Evolutionary conservation across 305 asterid genomes (phyloP).

Genomic region (Fraxinus latifolia): DNA sequence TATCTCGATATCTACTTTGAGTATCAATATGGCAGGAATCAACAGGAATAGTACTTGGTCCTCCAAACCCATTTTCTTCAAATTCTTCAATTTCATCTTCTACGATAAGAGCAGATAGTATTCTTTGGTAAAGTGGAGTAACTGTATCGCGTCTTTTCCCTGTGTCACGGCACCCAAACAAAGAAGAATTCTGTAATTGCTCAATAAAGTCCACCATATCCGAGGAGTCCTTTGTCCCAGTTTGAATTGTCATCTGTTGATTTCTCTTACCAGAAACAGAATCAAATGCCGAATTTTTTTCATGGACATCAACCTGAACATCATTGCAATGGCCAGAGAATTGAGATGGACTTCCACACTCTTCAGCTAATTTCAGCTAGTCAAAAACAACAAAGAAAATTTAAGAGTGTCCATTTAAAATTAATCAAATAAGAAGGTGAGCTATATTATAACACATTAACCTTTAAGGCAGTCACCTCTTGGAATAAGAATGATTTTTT

Average conservation of each 20-base stretch:
- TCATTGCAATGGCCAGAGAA: slow-evolving; percentile 33
- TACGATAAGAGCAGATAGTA: slow-evolving; percentile 78
- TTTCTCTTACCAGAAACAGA: slow-evolving; percentile 41
- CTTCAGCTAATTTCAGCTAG: slow-evolving; percentile 73
- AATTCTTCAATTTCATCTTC: slow-evolving; percentile 77
- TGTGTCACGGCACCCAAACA: slow-evolving; percentile 43
- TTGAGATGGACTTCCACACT: slow-evolving; percentile 45
- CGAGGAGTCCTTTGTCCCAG: slow-evolving; percentile 34
- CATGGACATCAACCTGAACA: slow-evolving; percentile 44
- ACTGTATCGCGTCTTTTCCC: slow-evolving; percentile 35
- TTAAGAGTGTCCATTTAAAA: slow-evolving; percentile 8
- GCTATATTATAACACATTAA: slow-evolving; percentile 13
- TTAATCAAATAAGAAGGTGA: not conserved
- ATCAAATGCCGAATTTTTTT: slow-evolving; percentile 42
- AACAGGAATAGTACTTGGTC: slow-evolving; percentile 40
- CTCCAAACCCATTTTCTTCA: slow-evolving; percentile 68
- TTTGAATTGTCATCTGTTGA: slow-evolving; percentile 36
- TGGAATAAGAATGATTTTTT: slow-evolving; percentile 54
- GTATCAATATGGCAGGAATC: slow-evolving; percentile 41
- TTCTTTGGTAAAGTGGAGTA: slow-evolving; percentile 80
- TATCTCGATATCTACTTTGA: slow-evolving; percentile 43
- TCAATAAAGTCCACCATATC: slow-evolving; percentile 44
- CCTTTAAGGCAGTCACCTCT: slow-evolving; percentile 52
- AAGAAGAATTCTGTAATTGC: slow-evolving; percentile 45
- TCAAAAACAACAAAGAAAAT: slow-evolving; percentile 22